phyloP scores from a whole-genome alignment of 2,329 filamentous ascomycete genomes.

The Calonectria pseudoreteaudii region DNA sequence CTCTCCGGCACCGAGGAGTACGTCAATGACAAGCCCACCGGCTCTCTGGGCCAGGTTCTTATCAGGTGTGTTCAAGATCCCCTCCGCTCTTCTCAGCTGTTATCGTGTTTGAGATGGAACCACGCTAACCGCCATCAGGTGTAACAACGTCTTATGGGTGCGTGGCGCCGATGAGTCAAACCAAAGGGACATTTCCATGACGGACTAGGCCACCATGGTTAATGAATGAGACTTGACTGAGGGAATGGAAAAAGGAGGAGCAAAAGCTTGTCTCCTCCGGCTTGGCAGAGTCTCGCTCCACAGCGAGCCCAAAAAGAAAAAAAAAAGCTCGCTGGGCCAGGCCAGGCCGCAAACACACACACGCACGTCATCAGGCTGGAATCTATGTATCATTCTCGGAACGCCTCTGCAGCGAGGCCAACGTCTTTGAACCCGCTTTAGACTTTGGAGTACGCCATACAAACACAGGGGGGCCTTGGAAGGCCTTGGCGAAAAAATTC shows the following conservation, averaged over 20 bases:
- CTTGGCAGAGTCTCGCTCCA: not conserved
- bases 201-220: not conserved
- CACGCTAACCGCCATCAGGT: conserved; percentile 60
- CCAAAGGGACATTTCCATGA: conserved; percentile 68
- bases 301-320: not conserved
- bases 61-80: conserved; percentile 74
- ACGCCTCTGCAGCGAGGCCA: conserved; percentile 6
- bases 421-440: conserved; percentile 2
- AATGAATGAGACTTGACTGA: conserved; percentile 6
- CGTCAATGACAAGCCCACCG: conserved; percentile 87
- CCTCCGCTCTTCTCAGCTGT: not conserved
- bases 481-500: conserved; percentile 4
- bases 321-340: not conserved
- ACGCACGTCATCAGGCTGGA: not conserved
- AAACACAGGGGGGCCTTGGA: conserved; percentile 3
- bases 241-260: not conserved
- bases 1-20: conserved; percentile 92
- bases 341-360: not conserved
- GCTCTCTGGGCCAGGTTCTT: conserved; percentile 87
- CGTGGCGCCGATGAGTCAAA: conserved; percentile 66
- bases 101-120: not conserved
- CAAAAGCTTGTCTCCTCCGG: not conserved
- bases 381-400: conserved; percentile 13
- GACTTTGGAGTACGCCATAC: conserved; percentile 1
- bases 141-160: conserved; percentile 99